A percentile compares a stretch with the other conserved stretches of the same genome.
These are phyloP conservation scores for Naematelia aurantialba DNA, from an alignment of 768 basidiomycete species.

Conservation along the genomic window DNA sequence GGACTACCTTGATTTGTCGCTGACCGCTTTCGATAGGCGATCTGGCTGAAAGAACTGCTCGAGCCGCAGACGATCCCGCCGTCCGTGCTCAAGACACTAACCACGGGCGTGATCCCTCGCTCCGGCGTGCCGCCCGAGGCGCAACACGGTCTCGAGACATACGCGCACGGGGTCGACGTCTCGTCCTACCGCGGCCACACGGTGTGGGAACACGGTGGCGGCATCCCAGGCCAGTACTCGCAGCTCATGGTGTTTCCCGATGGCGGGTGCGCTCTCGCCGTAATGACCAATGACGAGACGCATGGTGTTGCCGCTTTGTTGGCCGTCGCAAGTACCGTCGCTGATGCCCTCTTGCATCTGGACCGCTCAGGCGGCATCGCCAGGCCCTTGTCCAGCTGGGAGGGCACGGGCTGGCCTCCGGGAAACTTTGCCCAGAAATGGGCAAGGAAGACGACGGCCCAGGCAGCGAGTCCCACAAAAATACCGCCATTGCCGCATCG, in stretches of 20 bases:
- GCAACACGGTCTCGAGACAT: constrained; percentile 33
- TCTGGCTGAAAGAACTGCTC: constrained; percentile 38
- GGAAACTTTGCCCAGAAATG: no score
- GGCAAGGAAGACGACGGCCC: no score
- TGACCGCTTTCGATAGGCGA: constrained; percentile 15
- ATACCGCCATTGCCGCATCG: no score
- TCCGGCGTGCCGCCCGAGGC: constrained; percentile 12
- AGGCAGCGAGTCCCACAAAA: no score
- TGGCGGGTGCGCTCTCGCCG: constrained; percentile 25
- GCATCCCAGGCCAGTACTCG: constrained; percentile 33
- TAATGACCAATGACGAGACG: constrained; percentile 34
- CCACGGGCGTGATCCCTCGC: neutral
- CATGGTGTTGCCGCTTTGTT: neutral
- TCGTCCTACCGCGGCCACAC: constrained; percentile 34
- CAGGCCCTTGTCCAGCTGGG: no score
- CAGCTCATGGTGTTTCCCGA: constrained; percentile 28
- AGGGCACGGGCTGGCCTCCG: no score
- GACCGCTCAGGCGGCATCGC: no score
- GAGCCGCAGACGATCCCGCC: constrained; percentile 24
- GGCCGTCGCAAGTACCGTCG: neutral
- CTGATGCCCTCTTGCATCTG: constrained; percentile 6
- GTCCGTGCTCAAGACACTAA: constrained; percentile 8
- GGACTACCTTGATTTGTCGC: neutral
- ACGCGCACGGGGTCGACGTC: no score
- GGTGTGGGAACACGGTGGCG: constrained; percentile 30